Evolutionary conservation across 805 yeast genomes (phyloP).

Genomic region (Spencermartinsiella europaea): DNA sequence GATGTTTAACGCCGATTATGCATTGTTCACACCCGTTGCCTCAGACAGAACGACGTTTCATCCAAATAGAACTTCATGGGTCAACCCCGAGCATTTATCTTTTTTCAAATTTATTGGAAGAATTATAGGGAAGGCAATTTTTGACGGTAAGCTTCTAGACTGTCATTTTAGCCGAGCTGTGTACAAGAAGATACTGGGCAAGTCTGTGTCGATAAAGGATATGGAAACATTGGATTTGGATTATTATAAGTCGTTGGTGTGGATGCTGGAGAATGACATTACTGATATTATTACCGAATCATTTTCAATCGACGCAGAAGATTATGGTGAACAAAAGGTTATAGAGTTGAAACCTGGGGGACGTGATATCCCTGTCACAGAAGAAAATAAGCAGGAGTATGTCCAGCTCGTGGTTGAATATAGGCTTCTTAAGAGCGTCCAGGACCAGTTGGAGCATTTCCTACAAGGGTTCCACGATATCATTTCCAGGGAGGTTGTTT

Average conservation of each 20-base stretch:
- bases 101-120: conserved; percentile 94
- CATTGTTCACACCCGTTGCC: conserved; percentile 83
- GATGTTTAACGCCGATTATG: conserved; percentile 94
- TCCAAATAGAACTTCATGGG: conserved; percentile 88
- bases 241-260: conserved; percentile 82
- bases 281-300: conserved; percentile 94
- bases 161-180: conserved; percentile 95
- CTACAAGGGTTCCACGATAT: conserved; percentile 85
- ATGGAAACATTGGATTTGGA: conserved; percentile 92
- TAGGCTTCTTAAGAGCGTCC: conserved; percentile 73
- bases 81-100: conserved; percentile 87
- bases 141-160: conserved; percentile 78
- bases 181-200: conserved; percentile 77
- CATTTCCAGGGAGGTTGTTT: conserved; percentile 73
- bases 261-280: conserved; percentile 97
- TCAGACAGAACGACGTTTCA: conserved; percentile 92
- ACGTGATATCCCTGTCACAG: conserved; percentile 77
- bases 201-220: conserved; percentile 79
- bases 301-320: conserved; percentile 88
- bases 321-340: conserved; percentile 81
- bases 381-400: conserved; percentile 84
- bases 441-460: conserved; percentile 82
- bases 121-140: conserved; percentile 89
- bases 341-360: conserved; percentile 84
- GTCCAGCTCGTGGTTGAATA: conserved; percentile 83